A percentile compares a stretch with the other conserved stretches of the same genome.
Conservation (phyloP, 2,329 filamentous ascomycete species). For the Ustilaginoidea virens region DNA sequence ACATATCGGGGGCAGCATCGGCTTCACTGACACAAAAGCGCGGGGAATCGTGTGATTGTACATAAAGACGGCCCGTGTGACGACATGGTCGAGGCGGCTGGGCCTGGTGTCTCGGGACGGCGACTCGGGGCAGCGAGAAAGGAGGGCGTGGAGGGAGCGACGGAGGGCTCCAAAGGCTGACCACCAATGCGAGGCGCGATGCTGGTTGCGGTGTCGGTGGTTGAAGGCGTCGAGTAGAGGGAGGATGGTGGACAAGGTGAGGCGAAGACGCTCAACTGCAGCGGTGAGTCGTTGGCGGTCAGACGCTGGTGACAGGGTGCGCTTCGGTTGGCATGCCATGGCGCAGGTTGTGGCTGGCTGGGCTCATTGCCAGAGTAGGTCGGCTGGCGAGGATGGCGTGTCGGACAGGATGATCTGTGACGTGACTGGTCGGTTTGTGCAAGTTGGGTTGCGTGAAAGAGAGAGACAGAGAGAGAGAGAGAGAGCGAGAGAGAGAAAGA, state of each 20-base stretch:
- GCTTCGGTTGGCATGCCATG: not conserved
- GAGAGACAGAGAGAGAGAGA: no score
- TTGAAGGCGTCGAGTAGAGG: conserved; percentile 56
- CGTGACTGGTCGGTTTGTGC: no score
- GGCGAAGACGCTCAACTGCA: conserved; percentile 7
- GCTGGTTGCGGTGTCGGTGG: conserved; percentile 85
- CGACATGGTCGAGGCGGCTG: conserved; percentile 5
- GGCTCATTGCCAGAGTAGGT: no score
- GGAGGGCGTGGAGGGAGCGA: conserved; percentile 44
- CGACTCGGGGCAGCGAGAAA: conserved; percentile 9
- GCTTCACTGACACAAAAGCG: conserved; percentile 22
- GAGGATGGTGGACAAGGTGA: conserved; percentile 22
- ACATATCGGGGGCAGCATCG: no score
- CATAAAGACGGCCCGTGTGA: conserved; percentile 14
- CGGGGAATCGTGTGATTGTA: conserved; percentile 15
- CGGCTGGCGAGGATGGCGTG: no score
- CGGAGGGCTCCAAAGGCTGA: conserved; percentile 54
- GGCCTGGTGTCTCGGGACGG: not conserved
- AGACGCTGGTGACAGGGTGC: not conserved
- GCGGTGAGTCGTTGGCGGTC: conserved; percentile 2
- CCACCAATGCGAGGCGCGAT: conserved; percentile 72
- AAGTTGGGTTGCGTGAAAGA: no score
- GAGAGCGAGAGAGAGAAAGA: no score
- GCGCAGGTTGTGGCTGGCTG: no score
- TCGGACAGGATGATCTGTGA: no score